Base-by-base conservation (phyloP, 129 eudicot genomes). In the Flaveria linearis region DNA sequence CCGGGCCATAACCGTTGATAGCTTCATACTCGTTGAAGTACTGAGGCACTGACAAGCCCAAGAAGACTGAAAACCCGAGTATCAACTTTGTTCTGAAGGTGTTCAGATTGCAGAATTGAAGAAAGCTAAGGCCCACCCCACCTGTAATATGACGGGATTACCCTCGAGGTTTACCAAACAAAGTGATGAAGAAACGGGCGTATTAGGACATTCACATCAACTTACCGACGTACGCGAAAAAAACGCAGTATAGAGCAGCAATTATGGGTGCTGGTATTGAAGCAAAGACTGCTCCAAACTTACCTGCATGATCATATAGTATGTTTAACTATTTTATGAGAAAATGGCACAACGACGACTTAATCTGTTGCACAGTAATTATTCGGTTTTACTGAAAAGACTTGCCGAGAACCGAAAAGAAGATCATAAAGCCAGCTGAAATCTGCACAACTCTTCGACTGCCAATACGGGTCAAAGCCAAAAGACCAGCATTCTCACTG, bases 401-500 rank as follows among this genome's bases (percentile, higher is more conserved):
- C 76, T 36, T 68, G 72, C 91, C 94, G 16, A 88, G 86, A 45
- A 88, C 77, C 9, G 94, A 86, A 78, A 88, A 88, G 87, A 88
- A 88, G 69, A 88, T 78, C 94, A 88, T 88, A 76, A 88, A 88
- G 18, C 82, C 94, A 6, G 94, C 91, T 41, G 94, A 88, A 71
- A 88, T 88, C 65, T 88, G 94, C 62, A 88, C 91, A 9, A 88
- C 94, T 76, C 91, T 85, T 73, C 94, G 84, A 80, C 94, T 88
- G 62, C 94, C 94, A 23, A 88, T 77, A 78, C 91, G 89, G 52
- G 94, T 88, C 79, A 88, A 76, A 69, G 88, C 90, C 72, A 88
- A 80, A 86, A 88, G 94, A 26, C 94, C 94, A 58, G 91, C 94
- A 84, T 88, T 88, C 72, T 88, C 94, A 57, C 94, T 88, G 79